Conservation (phyloP, 2,329 filamentous ascomycete genomes). For the Stachybotrys chartarum region DNA sequence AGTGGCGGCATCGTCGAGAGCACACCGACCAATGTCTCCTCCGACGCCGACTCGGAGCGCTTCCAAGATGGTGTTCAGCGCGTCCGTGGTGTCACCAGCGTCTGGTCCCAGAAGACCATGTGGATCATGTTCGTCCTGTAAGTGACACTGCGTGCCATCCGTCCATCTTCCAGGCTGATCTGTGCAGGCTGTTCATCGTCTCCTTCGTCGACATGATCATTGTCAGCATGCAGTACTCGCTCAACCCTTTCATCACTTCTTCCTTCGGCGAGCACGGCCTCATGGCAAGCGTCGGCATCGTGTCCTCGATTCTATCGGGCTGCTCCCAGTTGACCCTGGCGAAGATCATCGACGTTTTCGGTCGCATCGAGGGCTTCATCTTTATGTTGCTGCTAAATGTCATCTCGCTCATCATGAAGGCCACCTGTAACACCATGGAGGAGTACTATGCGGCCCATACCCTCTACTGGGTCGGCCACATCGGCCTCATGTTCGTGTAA, state of each 20-base stretch:
- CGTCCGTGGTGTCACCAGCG: conserved; percentile 28
- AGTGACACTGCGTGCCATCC: conserved; percentile 5
- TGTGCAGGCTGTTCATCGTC: conserved; percentile 29
- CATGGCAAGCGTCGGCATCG: conserved; percentile 55
- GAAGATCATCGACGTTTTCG: conserved; percentile 42
- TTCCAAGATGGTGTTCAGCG: conserved; percentile 26
- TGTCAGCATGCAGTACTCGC: conserved; percentile 31
- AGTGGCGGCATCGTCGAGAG: not conserved
- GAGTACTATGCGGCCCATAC: conserved; percentile 56
- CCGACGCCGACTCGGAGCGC: conserved; percentile 2
- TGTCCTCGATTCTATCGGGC: conserved; percentile 39
- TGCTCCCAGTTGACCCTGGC: conserved; percentile 32
- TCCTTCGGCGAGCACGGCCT: conserved; percentile 58
- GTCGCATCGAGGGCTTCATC: conserved; percentile 37
- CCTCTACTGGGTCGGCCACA: conserved; percentile 55
- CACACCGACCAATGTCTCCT: not conserved
- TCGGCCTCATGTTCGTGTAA: conserved; percentile 19
- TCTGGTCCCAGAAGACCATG: conserved; percentile 27
- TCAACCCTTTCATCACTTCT: conserved; percentile 60
- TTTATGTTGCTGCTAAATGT: conserved; percentile 35
- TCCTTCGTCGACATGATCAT: conserved; percentile 30
- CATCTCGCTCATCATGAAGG: conserved; percentile 56
- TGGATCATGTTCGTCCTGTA: conserved; percentile 30
- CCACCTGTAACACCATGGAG: conserved; percentile 47
- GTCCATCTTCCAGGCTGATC: too few species aligned